A percentile compares a stretch with the other conserved stretches of the same genome.
phyloP scores from a whole-genome alignment of 371 early-diverging fungal genomes.

The Cokeromyces recurvatus region DNA sequence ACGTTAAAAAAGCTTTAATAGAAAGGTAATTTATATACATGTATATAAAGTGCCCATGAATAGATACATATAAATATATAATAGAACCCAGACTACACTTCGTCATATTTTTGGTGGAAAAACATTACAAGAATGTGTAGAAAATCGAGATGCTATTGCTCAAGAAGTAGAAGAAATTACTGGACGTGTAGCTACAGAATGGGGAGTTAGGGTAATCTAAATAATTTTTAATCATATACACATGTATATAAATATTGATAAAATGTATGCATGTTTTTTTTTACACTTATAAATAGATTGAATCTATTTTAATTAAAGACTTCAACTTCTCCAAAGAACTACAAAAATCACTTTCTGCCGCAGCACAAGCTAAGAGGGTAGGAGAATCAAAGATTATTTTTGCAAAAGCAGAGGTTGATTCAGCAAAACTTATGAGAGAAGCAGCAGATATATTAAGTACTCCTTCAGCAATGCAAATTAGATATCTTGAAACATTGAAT shows the following conservation, averaged over 20 bases:
- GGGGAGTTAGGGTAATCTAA: slow-evolving; percentile 69
- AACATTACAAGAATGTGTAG: slow-evolving; percentile 71
- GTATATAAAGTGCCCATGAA: too few relatives aligned
- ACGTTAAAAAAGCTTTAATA: slow-evolving; percentile 70
- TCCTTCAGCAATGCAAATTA: slow-evolving; percentile 82
- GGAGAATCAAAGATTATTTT: slow-evolving; percentile 90
- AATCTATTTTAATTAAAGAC: slow-evolving; percentile 86
- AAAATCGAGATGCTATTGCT: slow-evolving; percentile 83
- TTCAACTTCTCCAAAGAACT: slow-evolving; percentile 71
- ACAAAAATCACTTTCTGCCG: slow-evolving; percentile 80
- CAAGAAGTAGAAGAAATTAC: slow-evolving; percentile 80
- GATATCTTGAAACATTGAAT: slow-evolving; percentile 83
- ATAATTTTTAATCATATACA: not conserved
- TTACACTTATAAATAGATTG: slow-evolving; percentile 36
- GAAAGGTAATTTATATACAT: slow-evolving; percentile 66
- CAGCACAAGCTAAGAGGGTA: slow-evolving; percentile 87
- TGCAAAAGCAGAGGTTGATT: slow-evolving; percentile 88
- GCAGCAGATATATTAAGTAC: slow-evolving; percentile 72
- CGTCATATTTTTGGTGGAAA: slow-evolving; percentile 66
- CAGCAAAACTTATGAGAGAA: slow-evolving; percentile 91
- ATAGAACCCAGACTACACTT: slow-evolving; percentile 69
- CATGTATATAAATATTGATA: not conserved
- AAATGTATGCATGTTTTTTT: not conserved
- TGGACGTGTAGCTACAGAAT: slow-evolving; percentile 57
- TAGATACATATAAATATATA: too few relatives aligned